These are phyloP conservation scores for Talaromyces sp. DNA, from an alignment of 2,329 filamentous ascomycete genomes.

Conservation along the genomic window DNA sequence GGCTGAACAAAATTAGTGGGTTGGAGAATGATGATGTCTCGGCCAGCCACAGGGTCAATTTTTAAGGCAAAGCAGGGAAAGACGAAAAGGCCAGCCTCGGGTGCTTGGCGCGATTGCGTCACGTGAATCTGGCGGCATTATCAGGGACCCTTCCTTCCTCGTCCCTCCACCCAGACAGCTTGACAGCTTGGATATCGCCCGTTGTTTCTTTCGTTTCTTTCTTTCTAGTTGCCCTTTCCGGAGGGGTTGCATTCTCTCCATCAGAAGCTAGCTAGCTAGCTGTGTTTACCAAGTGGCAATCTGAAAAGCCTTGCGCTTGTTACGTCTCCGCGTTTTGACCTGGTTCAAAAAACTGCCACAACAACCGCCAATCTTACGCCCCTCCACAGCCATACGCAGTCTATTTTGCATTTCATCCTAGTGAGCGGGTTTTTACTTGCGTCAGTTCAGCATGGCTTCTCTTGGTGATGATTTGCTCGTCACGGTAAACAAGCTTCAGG, in stretches of 20 bases:
- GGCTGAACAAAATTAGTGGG: background rate
- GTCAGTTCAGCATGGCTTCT: conserved; percentile 72
- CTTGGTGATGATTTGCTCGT: conserved; percentile 92
- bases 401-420: background rate
- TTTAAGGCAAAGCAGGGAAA: background rate
- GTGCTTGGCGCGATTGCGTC: conserved; percentile 11
- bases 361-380: background rate
- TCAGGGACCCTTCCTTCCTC: background rate
- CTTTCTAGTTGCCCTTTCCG: background rate
- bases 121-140: conserved; percentile 8
- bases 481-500: conserved; percentile 97
- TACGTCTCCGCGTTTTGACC: background rate
- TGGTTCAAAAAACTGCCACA: background rate
- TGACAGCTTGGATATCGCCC: background rate
- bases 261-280: background rate
- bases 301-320: background rate
- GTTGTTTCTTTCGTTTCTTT: conserved; percentile 4
- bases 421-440: background rate
- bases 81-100: background rate
- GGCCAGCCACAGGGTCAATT: background rate
- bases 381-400: background rate
- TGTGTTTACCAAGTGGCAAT: background rate
- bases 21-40: background rate
- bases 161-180: background rate
- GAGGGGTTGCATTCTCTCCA: background rate